Base-by-base conservation (phyloP, 2,329 filamentous ascomycete genomes). In the Raffaelea deltoideospora region DNA sequence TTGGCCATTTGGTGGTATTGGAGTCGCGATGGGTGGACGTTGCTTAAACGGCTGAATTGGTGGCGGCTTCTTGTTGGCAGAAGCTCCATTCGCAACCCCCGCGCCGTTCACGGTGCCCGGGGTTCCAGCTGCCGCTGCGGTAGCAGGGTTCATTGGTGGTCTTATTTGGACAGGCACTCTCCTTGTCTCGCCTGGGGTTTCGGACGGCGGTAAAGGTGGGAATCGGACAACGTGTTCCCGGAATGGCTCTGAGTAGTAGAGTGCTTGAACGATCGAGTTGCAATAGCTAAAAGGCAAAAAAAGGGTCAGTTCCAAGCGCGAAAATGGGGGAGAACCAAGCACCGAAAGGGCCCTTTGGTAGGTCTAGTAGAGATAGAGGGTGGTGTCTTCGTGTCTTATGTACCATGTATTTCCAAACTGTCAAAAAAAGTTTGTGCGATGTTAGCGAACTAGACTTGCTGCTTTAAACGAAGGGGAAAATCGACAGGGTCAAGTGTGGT, bases 401-500 rank as follows among this genome's bases (percentile, higher is more conserved):
- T 79, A 94, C 87, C 88, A 96, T 55, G 88, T 96, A 54, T 94
- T 96, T 53, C 88, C 88, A 63, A 94, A 95, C 86, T 95, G 28
- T 18, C 6, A 14, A 7, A 14, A n/a, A n/a, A n/a, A n/a, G n/a
- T n/a, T n/a, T n/a, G n/a, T n/a, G n/a, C n/a, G n/a, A n/a, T n/a
- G n/a, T n/a, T n/a, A n/a, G n/a, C n/a, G n/a, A n/a, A n/a, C n/a
- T n/a, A n/a, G n/a, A n/a, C n/a, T n/a, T n/a, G n/a, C n/a, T n/a
- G n/a, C n/a, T n/a, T n/a, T n/a, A n/a, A n/a, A n/a, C n/a, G n/a
- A n/a, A n/a, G 30, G 28, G 20, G 20, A 18, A 28, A 18, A n/a
- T 13, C 19, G 10, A 14, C 13, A 11, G 10, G 18, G 10, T 15
- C 5, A 23, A 6, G 10, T n/a, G 3, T 7, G 4, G 7, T 18